Base-by-base conservation (phyloP, 2,329 filamentous ascomycete species). In the Apiospora saccharicola region DNA sequence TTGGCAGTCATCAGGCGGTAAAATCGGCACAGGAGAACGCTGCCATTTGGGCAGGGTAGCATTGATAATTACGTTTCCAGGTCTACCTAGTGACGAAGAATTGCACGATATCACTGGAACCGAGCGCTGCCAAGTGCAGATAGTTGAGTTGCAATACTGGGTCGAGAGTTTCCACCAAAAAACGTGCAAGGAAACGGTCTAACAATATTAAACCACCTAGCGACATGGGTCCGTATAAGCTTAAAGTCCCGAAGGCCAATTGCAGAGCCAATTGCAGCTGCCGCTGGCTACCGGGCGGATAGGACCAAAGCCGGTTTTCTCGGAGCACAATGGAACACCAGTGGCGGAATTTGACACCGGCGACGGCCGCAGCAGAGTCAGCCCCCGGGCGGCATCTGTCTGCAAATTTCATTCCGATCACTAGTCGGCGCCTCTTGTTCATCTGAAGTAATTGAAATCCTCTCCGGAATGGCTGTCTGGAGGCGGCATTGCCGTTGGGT, bases 111-210 rank as follows among this genome's bases (percentile, higher is more conserved):
- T 41, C 34, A 64, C 57, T 22, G 34, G n/a, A 22, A 16, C 53
- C 16, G 53, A 57, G 51, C 51, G 51, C 51, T 57, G 51, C 51
- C 51, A 57, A 57, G 51, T 57, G 51, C 51, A 57, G 51, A 34
- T 34, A 57, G 51, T 57, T 26, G 51, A 61, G 16, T 37, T 34
- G 30, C 49, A 61, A 61, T 34, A 61, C 19, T 22, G 53, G 53
- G 53, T 61, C 53, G 1, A 6, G 16, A 22, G 57, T 64, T 37
- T 64, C 57, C 57, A 64, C 57, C 57, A n/a, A 41, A 64, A 64
- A 34, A 57, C 53, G 57, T 41, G 34, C 57, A 34, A 64, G 57
- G 30, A 41, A 64, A 41, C 30, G 34, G 57, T 41, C 57, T 34
- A 41, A 64, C n/a, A 57, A 13, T 30, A n/a, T 7, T 34, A 19